phyloP scores from a whole-genome alignment of 2,329 filamentous ascomycete genomes.

The Blastomyces parvus region DNA sequence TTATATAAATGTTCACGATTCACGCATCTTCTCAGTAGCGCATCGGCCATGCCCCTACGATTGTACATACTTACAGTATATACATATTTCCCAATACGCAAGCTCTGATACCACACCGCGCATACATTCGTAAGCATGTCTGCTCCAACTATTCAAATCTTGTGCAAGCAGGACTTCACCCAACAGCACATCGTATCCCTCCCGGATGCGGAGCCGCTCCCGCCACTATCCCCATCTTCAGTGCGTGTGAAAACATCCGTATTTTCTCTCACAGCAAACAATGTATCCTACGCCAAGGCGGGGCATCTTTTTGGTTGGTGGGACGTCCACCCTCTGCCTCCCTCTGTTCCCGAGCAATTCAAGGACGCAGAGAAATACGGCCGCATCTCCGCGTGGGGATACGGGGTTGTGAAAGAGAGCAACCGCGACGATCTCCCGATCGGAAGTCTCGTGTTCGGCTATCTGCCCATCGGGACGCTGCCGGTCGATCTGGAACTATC shows the following conservation, averaged over 20 bases:
- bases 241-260: slow-evolving; percentile 18
- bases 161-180: slow-evolving; percentile 19
- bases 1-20: neutral
- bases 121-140: neutral
- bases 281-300: slow-evolving; percentile 18
- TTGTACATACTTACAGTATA: neutral
- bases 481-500: slow-evolving; percentile 19
- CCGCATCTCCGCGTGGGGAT: slow-evolving; percentile 23
- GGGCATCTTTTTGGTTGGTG: slow-evolving; percentile 19
- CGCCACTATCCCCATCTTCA: slow-evolving; percentile 15
- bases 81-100: neutral
- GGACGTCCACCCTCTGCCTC: slow-evolving; percentile 21
- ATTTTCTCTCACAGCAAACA: slow-evolving; percentile 21
- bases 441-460: slow-evolving; percentile 18
- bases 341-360: slow-evolving; percentile 16
- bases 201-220: slow-evolving; percentile 14
- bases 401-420: slow-evolving; percentile 19
- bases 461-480: slow-evolving; percentile 21
- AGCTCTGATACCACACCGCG: neutral
- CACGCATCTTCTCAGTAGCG: neutral
- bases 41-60: neutral
- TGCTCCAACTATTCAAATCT: slow-evolving; percentile 17
- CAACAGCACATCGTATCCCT: slow-evolving; percentile 20
- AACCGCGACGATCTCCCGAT: slow-evolving; percentile 13
- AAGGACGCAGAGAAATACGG: slow-evolving; percentile 18